These are phyloP conservation scores for Schoenoplectus tabernaemontani DNA, from an alignment of 202 grass and related monocot genomes.

Conservation along the genomic window DNA sequence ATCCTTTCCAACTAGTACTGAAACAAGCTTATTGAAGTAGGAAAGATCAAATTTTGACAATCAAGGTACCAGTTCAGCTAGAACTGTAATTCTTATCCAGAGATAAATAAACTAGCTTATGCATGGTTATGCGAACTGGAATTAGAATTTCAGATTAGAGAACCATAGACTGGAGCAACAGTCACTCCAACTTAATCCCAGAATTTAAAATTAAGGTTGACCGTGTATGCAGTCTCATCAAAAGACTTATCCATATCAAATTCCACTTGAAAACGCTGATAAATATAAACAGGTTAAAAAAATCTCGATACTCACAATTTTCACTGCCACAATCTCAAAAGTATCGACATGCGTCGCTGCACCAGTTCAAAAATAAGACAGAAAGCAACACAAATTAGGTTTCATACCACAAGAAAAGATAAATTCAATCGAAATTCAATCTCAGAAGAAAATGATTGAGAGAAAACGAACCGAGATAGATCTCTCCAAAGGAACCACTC, in stretches of 20 bases:
- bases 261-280: background rate
- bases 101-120: background rate
- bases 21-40: background rate
- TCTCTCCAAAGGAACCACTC: conserved; percentile 84
- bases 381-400: background rate
- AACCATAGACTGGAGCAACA: background rate
- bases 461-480: conserved; percentile 63
- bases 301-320: conserved; percentile 52
- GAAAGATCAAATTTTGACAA: background rate
- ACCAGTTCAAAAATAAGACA: conserved; percentile 9
- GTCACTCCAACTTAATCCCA: no score
- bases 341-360: conserved; percentile 79
- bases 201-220: background rate
- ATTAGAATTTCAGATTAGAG: background rate
- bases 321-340: conserved; percentile 87
- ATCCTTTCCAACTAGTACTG: background rate
- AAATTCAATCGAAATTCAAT: background rate
- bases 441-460: no score
- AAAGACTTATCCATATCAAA: conserved; percentile 6
- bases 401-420: background rate
- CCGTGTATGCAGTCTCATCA: background rate
- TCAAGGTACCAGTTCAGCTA: background rate
- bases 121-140: background rate
- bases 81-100: background rate
- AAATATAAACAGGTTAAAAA: background rate